Conservation (phyloP, 176 grass and related monocot genomes). For the Tuctoria greenei region DNA sequence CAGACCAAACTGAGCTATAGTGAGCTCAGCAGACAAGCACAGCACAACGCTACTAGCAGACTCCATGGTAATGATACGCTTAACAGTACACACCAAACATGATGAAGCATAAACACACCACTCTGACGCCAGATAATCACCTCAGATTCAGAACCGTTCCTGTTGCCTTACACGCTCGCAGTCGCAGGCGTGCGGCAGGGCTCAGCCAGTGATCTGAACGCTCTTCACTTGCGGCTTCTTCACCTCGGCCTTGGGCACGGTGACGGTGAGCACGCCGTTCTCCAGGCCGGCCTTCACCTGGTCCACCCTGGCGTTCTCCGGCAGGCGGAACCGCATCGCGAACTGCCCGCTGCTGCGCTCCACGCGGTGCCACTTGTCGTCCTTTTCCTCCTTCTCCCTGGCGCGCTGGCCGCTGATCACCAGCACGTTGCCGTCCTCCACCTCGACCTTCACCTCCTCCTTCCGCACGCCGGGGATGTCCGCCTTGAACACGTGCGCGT, state of each 20-base stretch:
- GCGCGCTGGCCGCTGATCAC: conserved; percentile 51
- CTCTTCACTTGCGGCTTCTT: conserved; percentile 46
- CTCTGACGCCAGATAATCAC: neutral
- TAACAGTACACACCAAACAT: neutral
- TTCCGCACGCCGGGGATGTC: conserved; percentile 54
- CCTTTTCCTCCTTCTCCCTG: conserved; percentile 58
- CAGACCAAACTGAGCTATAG: neutral
- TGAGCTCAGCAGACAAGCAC: neutral
- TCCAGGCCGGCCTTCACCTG: conserved; percentile 53
- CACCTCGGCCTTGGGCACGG: conserved; percentile 46
- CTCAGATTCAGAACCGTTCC: neutral
- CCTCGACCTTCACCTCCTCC: conserved; percentile 49
- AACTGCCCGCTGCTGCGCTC: conserved; percentile 64
- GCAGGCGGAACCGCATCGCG: conserved; percentile 33
- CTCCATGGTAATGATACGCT: neutral
- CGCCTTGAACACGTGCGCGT: conserved; percentile 59
- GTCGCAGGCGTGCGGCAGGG: neutral
- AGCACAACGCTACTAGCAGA: neutral
- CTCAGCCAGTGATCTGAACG: conserved; percentile 56
- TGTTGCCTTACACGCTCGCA: neutral
- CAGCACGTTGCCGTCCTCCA: conserved; percentile 51
- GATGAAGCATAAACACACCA: neutral
- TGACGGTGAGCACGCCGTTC: conserved; percentile 56
- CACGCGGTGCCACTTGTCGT: conserved; percentile 56
- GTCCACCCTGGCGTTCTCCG: conserved; percentile 46